Evolutionary conservation across 106 monocot genomes (phyloP), one percentile per base, ranked within the genome.

Genomic region (Hemerocallis citrina): DNA sequence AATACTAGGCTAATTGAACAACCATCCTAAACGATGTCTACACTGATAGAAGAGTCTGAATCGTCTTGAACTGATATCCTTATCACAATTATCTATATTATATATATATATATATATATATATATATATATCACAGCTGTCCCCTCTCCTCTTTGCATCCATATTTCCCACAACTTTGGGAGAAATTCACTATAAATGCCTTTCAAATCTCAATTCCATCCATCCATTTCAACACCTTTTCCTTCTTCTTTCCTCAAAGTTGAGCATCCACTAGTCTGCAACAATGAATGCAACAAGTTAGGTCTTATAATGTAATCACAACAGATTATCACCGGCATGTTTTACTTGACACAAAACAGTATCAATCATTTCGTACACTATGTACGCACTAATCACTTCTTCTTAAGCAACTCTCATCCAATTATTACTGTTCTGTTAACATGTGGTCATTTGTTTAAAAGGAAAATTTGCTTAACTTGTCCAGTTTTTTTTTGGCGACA

Each of bases 231-330:
- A 55, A n/a, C 34, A 17, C 32, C 23, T 55, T 17, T 6, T n/a
- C 17, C 55, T 32, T 17, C 13, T 1, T 55, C 34, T 16, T 5
- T 55, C 2, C 33, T 55, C 55, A 30, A 33, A 55, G 55, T 34
- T 55, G 55, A 55, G 33, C 55, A 55, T 55, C 55, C 55, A 32
- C 55, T 55, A 55, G 28, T 28, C 28, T 51, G 27, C 8, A 28
- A 11, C 51, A 51, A 9, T 51, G 15, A 51, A 28, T 51, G 51
- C 25, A 51, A 51, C 25, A 51, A 51, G 11, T 6, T 55, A 32
- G 55, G 55, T 34, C n/a, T 17, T 7, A 55, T 8, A 55, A 55
- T 55, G 32, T 32, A 17, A 55, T 34, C 37, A 11, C 37, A 38
- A 38, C 11, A 38, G 37, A 6, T 11, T 38, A 38, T 38, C 37